Base-by-base conservation (phyloP, 2,329 filamentous ascomycete genomes). In the Thelonectria rubi region DNA sequence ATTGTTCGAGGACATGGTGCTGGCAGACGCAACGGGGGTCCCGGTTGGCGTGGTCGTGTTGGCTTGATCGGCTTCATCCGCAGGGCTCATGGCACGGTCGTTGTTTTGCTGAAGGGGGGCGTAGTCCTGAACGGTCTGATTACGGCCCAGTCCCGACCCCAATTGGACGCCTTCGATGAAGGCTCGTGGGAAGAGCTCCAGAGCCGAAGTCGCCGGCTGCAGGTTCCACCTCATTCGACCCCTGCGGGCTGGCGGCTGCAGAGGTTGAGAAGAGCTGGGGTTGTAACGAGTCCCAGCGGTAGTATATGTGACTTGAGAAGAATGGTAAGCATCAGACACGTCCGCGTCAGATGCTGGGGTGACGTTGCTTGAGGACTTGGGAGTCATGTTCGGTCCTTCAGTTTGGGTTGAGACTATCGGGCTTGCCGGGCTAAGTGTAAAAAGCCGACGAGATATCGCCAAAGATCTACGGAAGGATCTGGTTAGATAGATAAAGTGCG, bases 261-360 rank as follows among this genome's bases (percentile, higher is more conserved):
- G 75, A 14, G 81, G 81, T 43, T 79, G 76, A 14, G 77, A 71
- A 14, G 77, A 73, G 60, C 77, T 77, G 3, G 83, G 82, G 34
- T 84, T 83, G 73, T 84, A 86, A 48, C 84, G 76, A 4, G 84
- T 85, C n/a, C 84, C 84, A 20, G 84, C 84, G 8, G 84, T 86
- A 15, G 83, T 86, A 68, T 85, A 86, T 46, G 79, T 81, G 24
- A 76, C 76, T 63, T 79, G 78, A 56, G 69, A 75, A 59, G 62
- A 66, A 37, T 67, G 61, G 39, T 30, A 9, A 30, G 67, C 67
- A 26, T 59, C 58, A 51, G 69, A 65, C 45, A 68, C 70, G 46
- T 65, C 65, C 32, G 69, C 40, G 21, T 56, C 65, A 34, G 67
- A 64, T 50, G 71, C 68, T 45, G 65, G 56, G 54, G 68, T 60